phyloP scores from a whole-genome alignment of 208 protist species.

The Leishmania tropica region DNA sequence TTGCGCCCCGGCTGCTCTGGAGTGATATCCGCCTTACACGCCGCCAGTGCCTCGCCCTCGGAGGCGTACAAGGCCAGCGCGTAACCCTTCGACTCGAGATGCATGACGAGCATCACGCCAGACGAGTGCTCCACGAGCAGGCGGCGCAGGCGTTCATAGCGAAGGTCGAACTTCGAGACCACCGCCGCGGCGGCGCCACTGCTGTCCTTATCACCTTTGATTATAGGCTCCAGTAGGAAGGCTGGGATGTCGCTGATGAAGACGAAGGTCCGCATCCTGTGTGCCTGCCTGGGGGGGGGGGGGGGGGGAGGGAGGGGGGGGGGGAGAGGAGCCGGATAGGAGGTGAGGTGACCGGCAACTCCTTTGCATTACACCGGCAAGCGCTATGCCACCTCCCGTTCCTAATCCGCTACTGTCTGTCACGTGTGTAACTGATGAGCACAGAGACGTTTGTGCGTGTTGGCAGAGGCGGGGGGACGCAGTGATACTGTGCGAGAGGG shows the following conservation, averaged over 20 bases:
- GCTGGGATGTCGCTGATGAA: constrained; percentile 86
- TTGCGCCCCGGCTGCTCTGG: constrained; percentile 35
- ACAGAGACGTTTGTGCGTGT: background rate
- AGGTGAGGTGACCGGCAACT: background rate
- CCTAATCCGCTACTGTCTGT: background rate
- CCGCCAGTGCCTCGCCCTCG: constrained; percentile 80
- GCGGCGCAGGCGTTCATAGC: constrained; percentile 81
- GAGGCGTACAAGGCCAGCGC: constrained; percentile 83
- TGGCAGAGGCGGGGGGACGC: background rate
- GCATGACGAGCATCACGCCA: constrained; percentile 88
- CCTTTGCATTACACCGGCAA: background rate
- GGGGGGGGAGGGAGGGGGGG: background rate
- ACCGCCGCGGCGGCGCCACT: background rate
- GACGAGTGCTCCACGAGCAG: constrained; percentile 78
- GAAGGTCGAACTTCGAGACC: constrained; percentile 61
- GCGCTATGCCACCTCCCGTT: background rate
- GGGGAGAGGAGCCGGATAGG: background rate
- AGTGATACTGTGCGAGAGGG: background rate
- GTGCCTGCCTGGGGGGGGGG: background rate
- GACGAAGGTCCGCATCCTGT: constrained; percentile 76
- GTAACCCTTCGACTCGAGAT: constrained; percentile 77
- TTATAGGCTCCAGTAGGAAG: constrained; percentile 69
- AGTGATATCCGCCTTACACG: constrained; percentile 73
- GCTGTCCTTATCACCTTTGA: constrained; percentile 16
- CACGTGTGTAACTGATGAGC: background rate